Evolutionary conservation across 129 eudicot genomes (phyloP).

Genomic region (Heracleum sosnowskyi): DNA sequence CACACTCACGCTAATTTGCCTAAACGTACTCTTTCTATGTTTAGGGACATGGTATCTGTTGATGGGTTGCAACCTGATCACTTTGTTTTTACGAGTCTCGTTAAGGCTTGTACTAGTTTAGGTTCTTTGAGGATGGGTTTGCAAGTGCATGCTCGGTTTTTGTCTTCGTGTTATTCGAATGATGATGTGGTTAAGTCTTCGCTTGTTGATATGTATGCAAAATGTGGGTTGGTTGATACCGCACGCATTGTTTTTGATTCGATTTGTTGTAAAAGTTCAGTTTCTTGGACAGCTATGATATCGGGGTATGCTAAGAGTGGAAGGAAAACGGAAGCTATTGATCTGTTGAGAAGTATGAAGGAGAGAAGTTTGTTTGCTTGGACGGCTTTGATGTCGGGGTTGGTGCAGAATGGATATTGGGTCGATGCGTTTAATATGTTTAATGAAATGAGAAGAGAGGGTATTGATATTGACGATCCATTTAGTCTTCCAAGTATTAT

Average conservation of each 20-base stretch:
- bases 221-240: constrained; percentile 56
- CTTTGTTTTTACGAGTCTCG: constrained; percentile 57
- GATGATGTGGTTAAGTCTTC: constrained; percentile 72
- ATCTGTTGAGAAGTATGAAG: constrained; percentile 39
- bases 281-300: constrained; percentile 68
- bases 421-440: constrained; percentile 45
- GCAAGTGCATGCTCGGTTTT: constrained; percentile 69
- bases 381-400: constrained; percentile 84
- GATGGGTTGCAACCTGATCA: constrained; percentile 60
- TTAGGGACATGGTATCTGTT: constrained; percentile 27
- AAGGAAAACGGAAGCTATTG: constrained; percentile 45
- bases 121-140: constrained; percentile 38
- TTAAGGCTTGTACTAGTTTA: constrained; percentile 66
- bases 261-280: constrained; percentile 32
- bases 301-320: constrained; percentile 69
- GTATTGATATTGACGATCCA: constrained; percentile 46
- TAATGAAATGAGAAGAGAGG: constrained; percentile 48
- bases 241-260: constrained; percentile 57
- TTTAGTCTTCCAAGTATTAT: constrained; percentile 58
- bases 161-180: constrained; percentile 34
- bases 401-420: constrained; percentile 59
- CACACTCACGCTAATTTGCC: constrained; percentile 57
- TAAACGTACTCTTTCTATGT: constrained; percentile 35
- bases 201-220: constrained; percentile 73
- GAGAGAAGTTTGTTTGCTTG: constrained; percentile 40